Percentiles rank a stretch among this genome's conserved stretches.
Evolutionary conservation across 257 asterid genomes (phyloP).

Genomic region (Solanum bulbocastanum): DNA sequence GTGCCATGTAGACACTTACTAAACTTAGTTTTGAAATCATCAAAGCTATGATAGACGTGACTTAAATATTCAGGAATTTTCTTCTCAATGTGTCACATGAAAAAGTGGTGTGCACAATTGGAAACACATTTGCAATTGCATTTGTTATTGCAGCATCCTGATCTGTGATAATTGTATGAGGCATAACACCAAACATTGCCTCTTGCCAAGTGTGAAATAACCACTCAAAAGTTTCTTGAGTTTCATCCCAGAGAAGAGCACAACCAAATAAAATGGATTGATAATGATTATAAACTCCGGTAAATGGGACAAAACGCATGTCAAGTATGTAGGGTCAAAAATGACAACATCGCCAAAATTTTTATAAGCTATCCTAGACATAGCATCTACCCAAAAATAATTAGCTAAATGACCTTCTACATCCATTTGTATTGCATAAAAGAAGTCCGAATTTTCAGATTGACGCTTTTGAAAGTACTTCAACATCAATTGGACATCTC

Average conservation of each 20-base stretch:
- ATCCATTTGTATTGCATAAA: neutral
- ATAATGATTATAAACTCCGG: neutral
- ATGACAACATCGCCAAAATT: neutral
- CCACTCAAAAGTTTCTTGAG: neutral
- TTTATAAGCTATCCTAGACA: neutral
- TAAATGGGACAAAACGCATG: neutral
- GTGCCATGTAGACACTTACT: neutral
- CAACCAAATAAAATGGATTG: slow-evolving; percentile 1
- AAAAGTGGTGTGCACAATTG: neutral
- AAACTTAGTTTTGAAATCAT: neutral
- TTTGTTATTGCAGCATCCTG: neutral
- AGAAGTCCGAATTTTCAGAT: neutral
- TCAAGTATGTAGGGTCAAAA: neutral
- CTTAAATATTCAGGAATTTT: neutral
- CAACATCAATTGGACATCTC: neutral
- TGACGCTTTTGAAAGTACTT: too few species aligned
- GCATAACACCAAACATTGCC: neutral
- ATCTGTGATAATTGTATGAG: neutral
- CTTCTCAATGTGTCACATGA: neutral
- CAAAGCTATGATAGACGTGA: neutral
- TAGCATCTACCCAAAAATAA: neutral
- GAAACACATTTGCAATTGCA: neutral
- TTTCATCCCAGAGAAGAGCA: slow-evolving; percentile 5
- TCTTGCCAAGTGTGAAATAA: neutral
- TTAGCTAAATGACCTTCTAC: neutral